Percentiles rank a stretch among this genome's conserved stretches.
These are phyloP conservation scores for Grosmannia serpens DNA, from an alignment of 2,329 filamentous ascomycete genomes.

Conservation along the genomic window DNA sequence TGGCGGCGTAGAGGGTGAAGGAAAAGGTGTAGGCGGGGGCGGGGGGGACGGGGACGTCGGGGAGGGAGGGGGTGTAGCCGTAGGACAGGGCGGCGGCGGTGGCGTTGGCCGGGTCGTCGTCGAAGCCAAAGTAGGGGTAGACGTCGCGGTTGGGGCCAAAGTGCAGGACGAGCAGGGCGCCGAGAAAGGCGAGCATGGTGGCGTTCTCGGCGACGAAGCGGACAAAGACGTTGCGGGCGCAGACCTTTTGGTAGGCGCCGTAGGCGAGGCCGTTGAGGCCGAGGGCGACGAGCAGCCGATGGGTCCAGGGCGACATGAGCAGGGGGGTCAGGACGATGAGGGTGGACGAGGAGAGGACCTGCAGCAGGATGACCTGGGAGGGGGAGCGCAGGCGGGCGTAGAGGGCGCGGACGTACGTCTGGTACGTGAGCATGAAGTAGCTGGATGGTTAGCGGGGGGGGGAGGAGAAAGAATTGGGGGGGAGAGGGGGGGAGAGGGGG, in stretches of 20 bases:
- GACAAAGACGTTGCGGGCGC: constrained; percentile 55
- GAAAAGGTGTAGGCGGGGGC: constrained; percentile 43
- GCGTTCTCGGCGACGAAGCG: constrained; percentile 56
- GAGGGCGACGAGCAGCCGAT: constrained; percentile 41
- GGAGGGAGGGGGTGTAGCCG: not conserved
- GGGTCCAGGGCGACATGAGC: constrained; percentile 48
- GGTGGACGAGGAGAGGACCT: constrained; percentile 50
- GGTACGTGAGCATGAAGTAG: constrained; percentile 59
- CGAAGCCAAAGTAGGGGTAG: constrained; percentile 60
- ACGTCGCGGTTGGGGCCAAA: constrained; percentile 56
- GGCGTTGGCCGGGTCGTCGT: constrained; percentile 27
- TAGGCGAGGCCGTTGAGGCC: constrained; percentile 49
- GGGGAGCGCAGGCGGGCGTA: constrained; percentile 58
- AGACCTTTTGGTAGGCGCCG: constrained; percentile 53
- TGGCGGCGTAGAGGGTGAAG: constrained; percentile 51
- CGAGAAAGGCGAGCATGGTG: constrained; percentile 57
- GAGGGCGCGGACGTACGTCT: constrained; percentile 58
- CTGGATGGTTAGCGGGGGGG: constrained; percentile 18
- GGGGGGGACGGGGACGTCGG: not conserved
- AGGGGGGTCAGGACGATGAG: constrained; percentile 53
- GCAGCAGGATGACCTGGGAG: constrained; percentile 52
- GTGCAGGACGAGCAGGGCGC: constrained; percentile 53
- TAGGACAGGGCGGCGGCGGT: constrained; percentile 11
- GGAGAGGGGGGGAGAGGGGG: not conserved
- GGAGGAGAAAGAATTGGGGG: too few species aligned